Evolutionary conservation across 257 asterid species (phyloP), one percentile per base, ranked within the genome.

Genomic region (Anisodus tanguticus): DNA sequence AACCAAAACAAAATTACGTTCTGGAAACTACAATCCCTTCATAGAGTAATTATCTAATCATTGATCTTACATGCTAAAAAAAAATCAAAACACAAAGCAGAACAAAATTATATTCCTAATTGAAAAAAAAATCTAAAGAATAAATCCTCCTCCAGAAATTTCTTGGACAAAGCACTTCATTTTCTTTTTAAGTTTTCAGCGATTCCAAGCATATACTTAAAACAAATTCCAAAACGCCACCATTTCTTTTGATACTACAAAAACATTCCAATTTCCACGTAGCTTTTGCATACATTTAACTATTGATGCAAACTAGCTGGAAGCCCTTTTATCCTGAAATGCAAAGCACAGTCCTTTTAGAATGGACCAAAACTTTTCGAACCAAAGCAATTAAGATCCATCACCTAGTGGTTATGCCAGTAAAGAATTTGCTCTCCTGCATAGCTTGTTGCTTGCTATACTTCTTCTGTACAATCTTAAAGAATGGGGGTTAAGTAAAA

Each of bases 391-490:
- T 80, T 71, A 57, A 26, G 59, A n/a, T 85, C 76, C 35, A 16
- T 76, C 84, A 84, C 59, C 85, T 55, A 79, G 51, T 13, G 82
- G 79, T 41, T 16, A 58, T 26, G 45, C 80, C 60, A 74, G 9
- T 19, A 49, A 43, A 13, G 8, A 39, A 69, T 16, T 70, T 70
- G 68, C 17, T 10, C 54, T 67, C 78, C 41, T 17, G 83, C 82
- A 87, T 84, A 64, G 86, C 86, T 66, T 60, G 64, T 53, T 26
- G 16, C 81, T 89, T 86, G 92, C 86, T 78, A 37, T 82, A 85
- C 80, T 81, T 51, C 84, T 86, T 85, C 90, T 92, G 88, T 91
- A 91, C 93, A 91, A 59, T 84, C 83, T 81, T 49, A 72, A 74
- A 66, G 82, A 85, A 86, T 58, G 84, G 88, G 84, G 86, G 83